Conservation (phyloP, 441 rosid genomes). For the Gossypium schwendimanii region DNA sequence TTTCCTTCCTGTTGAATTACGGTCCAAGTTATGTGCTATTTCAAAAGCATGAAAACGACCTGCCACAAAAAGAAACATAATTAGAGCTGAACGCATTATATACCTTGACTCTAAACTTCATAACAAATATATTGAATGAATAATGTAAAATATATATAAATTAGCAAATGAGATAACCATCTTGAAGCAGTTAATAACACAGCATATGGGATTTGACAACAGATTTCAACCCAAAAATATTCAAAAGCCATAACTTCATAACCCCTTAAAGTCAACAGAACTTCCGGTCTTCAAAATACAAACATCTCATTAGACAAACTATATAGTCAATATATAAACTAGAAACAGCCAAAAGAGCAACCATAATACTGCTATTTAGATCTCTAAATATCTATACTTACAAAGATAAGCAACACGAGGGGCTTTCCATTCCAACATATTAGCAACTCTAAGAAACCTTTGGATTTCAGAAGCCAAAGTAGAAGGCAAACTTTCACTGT, state of each 20-base stretch:
- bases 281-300: not conserved
- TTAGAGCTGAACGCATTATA: constrained; percentile 6
- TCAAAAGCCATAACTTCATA: not conserved
- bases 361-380: not conserved
- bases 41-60: constrained; percentile 89
- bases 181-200: not conserved
- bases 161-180: not conserved
- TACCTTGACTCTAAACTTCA: not conserved
- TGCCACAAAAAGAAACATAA: constrained; percentile 24
- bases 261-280: not conserved
- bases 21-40: constrained; percentile 72
- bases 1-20: constrained; percentile 69
- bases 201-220: not conserved
- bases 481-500: constrained; percentile 83
- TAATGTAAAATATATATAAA: not conserved
- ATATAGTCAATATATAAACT: not conserved
- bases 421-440: constrained; percentile 52
- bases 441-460: constrained; percentile 84
- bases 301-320: not conserved
- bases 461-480: constrained; percentile 67
- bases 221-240: not conserved
- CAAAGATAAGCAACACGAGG: constrained; percentile 89
- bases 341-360: not conserved
- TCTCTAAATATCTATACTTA: constrained; percentile 17
- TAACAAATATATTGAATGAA: not conserved